Evolutionary conservation across 2,329 filamentous ascomycete species (phyloP), one percentile per base, ranked within the genome.

Genomic region (Penicillium sp.): DNA sequence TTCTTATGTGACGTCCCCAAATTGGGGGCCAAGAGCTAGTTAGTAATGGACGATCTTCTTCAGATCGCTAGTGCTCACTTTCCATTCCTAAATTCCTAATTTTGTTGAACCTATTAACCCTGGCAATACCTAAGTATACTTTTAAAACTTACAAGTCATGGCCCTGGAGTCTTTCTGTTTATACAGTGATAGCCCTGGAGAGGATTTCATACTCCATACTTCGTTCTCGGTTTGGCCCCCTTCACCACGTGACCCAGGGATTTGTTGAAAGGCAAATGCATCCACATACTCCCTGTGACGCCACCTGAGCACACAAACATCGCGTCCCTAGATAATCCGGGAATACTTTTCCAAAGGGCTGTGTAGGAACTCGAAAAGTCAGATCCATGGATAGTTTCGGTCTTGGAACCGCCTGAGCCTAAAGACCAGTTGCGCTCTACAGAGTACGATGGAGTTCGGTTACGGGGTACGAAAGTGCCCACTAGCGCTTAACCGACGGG

Each of bases 281-380:
- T 27, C 5, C 24, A 27, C 5, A 27, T 27, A 27, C 24, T 27
- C 54, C 60, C 62, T 63, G 56, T 54, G 58, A 63, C 62, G 59
- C 59, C 5, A 29, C 6, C 46, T n/a, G 42, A 40, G 62, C 62
- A 64, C 63, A 60, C 24, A 45, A 36, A 55, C 52, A 36, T 29
- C 8, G 14, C 34, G 11, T 36, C 34, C 34, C 14, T 36, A 36
- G 34, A n/a, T 34, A 11, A 14, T 11, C 9, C 31, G 5, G 24
- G 8, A 27, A 27, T 8, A 27, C 24, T 27, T 18, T 18, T 18
- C 24, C 24, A 27, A 6, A 27, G 24, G 24, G 24, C 24, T 27
- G 24, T 27, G 24, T 27, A 27, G 8, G 18, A 18, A 18, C 18
- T 18, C 18, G 18, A 18, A 18, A 18, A 18, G 18, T 18, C 18